phyloP scores from a whole-genome alignment of 2,329 filamentous ascomycete genomes.

The Sphaerulina vaccinii region DNA sequence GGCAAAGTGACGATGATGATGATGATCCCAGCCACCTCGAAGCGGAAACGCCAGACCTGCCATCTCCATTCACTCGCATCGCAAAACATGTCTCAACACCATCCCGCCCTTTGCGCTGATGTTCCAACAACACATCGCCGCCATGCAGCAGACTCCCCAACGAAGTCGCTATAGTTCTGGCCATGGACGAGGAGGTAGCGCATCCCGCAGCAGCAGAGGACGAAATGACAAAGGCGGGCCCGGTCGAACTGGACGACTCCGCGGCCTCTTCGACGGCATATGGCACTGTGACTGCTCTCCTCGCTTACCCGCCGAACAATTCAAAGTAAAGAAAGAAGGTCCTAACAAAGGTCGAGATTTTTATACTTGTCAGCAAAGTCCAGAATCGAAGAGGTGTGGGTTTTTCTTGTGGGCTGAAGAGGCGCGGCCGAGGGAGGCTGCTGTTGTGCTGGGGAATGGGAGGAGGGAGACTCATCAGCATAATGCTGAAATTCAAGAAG shows the following conservation, averaged over 20 bases:
- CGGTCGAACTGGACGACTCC: conserved; percentile 13
- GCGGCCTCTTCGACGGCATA: conserved; percentile 37
- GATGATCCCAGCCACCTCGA: not conserved
- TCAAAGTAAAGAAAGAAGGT: conserved; percentile 58
- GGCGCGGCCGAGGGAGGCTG: conserved; percentile 50
- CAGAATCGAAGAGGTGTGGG: conserved; percentile 49
- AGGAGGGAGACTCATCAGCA: conserved; percentile 42
- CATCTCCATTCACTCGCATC: not conserved
- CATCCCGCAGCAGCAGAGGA: no score
- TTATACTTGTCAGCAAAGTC: conserved; percentile 57
- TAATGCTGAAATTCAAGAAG: conserved; percentile 25
- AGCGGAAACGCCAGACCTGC: not conserved
- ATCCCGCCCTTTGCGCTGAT: no score
- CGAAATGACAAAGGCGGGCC: conserved; percentile 6
- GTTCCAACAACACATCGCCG: no score
- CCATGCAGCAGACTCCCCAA: no score
- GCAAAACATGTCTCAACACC: no score
- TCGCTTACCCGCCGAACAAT: conserved; percentile 53
- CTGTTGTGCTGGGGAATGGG: conserved; percentile 49
- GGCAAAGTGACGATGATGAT: no score
- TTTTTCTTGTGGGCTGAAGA: conserved; percentile 61
- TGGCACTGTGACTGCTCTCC: conserved; percentile 59
- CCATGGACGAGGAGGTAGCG: not conserved
- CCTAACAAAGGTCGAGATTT: conserved; percentile 54
- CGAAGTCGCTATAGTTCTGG: no score